phyloP scores from a whole-genome alignment of 768 basidiomycete genomes.

The Pisolithus albus region DNA sequence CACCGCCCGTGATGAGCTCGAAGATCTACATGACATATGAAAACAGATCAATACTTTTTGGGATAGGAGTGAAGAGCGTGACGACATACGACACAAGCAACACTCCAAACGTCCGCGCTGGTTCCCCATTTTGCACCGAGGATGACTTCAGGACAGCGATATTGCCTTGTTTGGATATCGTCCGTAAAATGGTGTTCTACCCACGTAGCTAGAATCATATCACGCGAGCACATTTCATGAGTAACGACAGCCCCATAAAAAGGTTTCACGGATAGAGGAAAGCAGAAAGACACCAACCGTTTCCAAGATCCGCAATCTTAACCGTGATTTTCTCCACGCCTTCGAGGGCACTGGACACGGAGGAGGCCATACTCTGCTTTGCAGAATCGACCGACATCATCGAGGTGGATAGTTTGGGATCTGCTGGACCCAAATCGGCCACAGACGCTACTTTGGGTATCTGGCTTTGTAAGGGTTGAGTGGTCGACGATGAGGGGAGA shows the following conservation, averaged over 20 bases:
- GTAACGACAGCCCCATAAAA: background rate
- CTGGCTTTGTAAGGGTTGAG: slow-evolving; percentile 21
- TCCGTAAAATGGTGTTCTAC: slow-evolving; percentile 96
- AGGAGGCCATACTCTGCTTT: slow-evolving; percentile 20
- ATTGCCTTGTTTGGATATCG: slow-evolving; percentile 96
- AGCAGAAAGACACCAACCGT: slow-evolving; percentile 48
- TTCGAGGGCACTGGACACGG: slow-evolving; percentile 28
- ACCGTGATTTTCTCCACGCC: slow-evolving; percentile 78
- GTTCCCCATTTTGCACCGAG: slow-evolving; percentile 94
- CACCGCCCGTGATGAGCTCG: slow-evolving; percentile 92
- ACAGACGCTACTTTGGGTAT: slow-evolving; percentile 16
- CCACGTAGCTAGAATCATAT: slow-evolving; percentile 55
- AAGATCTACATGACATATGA: slow-evolving; percentile 56
- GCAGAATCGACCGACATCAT: slow-evolving; percentile 23
- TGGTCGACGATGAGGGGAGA: slow-evolving; percentile 13
- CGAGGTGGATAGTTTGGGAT: slow-evolving; percentile 24
- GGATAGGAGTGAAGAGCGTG: background rate
- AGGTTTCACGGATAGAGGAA: background rate
- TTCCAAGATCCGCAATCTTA: slow-evolving; percentile 98
- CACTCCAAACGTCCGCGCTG: slow-evolving; percentile 95
- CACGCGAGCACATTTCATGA: slow-evolving; percentile 2
- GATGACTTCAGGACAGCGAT: slow-evolving; percentile 96
- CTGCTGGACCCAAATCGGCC: slow-evolving; percentile 10
- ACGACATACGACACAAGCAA: slow-evolving; percentile 72
- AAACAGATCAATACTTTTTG: background rate